Evolutionary conservation across 2,329 filamentous ascomycete genomes (phyloP).

Genomic region (Paecilomyces fulvus): DNA sequence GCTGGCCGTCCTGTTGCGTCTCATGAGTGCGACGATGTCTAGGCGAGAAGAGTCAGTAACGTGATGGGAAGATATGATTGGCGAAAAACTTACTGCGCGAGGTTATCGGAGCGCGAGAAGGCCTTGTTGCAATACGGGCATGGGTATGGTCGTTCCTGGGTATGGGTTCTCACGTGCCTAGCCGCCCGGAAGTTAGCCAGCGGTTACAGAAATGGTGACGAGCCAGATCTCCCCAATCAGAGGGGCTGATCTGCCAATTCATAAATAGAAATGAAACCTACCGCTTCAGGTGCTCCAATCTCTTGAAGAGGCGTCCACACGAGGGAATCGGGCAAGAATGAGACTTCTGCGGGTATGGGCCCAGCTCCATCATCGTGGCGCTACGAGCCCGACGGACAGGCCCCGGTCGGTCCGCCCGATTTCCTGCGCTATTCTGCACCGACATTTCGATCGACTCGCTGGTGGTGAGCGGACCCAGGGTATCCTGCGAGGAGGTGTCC

Average conservation of each 20-base stretch:
- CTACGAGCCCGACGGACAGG: constrained; percentile 85
- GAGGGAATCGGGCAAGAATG: constrained; percentile 99
- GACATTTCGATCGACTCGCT: constrained; percentile 52
- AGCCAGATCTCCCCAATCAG: constrained; percentile 23
- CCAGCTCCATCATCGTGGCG: constrained; percentile 92
- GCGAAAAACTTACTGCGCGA: constrained; percentile 77
- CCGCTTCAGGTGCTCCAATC: constrained; percentile 98
- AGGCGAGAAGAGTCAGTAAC: constrained; percentile 26
- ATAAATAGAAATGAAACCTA: constrained; percentile 47
- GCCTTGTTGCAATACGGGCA: constrained; percentile 98
- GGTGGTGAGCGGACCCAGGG: constrained; percentile 55
- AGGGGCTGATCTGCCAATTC: constrained; percentile 16
- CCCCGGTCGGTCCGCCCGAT: constrained; percentile 54
- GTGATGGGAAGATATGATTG: background rate
- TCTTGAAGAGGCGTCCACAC: constrained; percentile 95
- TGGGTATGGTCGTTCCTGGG: constrained; percentile 96
- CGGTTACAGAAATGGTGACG: constrained; percentile 40
- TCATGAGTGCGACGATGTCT: constrained; percentile 74
- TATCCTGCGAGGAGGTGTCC: constrained; percentile 59
- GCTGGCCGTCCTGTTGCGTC: constrained; percentile 53
- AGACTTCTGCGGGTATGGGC: constrained; percentile 93
- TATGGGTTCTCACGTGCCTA: constrained; percentile 98
- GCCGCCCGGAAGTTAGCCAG: constrained; percentile 41
- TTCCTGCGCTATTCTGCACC: constrained; percentile 50
- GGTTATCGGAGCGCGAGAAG: constrained; percentile 96